A percentile compares a stretch with the other conserved stretches of the same genome.
These are phyloP conservation scores for Spatholobus suberectus DNA, from an alignment of 306 rosid genomes.

Conservation along the genomic window DNA sequence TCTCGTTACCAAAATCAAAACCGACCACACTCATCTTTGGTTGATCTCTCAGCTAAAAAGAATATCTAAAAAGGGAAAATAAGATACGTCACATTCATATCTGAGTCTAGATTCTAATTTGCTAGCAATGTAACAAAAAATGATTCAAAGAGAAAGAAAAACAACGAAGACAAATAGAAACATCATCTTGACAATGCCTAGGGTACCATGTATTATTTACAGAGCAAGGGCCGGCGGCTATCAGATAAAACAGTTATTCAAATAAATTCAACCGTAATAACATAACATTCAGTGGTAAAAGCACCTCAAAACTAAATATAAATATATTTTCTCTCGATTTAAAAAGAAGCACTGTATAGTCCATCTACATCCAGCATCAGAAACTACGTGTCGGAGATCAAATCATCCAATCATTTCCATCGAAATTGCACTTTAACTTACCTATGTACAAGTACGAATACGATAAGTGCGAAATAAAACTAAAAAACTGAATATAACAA, in stretches of 20 bases:
- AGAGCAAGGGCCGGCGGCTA: not conserved
- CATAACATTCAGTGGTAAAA: not conserved
- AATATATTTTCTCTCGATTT: not conserved
- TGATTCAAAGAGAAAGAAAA: not conserved
- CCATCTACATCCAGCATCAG: not conserved
- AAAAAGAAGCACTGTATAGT: not conserved
- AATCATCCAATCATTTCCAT: not conserved
- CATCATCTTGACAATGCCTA: not conserved
- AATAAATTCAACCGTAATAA: not conserved
- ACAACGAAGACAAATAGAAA: not conserved
- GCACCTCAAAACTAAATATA: not conserved
- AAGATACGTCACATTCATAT: not conserved
- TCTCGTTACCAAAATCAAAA: constrained; percentile 96
- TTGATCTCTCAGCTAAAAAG: constrained; percentile 14
- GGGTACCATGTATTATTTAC: not conserved
- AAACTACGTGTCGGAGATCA: not conserved
- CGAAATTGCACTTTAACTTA: not conserved
- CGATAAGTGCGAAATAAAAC: not conserved
- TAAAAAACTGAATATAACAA: not conserved
- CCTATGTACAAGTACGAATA: not conserved
- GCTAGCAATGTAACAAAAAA: not conserved
- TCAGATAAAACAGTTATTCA: constrained; percentile 2
- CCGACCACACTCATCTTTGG: constrained; percentile 94
- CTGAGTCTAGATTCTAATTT: not conserved
- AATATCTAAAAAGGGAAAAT: not conserved